Conservation (phyloP, 2,329 filamentous ascomycete species). For the Xylariaceae sp. region DNA sequence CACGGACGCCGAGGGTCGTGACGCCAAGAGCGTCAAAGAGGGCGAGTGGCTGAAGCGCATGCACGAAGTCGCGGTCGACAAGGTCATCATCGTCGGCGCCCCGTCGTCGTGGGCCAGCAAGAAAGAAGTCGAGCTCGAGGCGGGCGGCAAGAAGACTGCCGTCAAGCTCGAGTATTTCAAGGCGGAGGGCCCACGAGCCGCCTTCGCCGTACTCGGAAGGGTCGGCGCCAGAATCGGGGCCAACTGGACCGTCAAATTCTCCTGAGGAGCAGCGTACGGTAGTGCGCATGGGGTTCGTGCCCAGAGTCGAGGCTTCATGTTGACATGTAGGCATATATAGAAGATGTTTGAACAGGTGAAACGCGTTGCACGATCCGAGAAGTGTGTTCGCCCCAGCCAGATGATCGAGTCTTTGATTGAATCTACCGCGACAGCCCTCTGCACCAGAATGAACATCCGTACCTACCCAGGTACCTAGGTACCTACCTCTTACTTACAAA, state of each 20-base stretch:
- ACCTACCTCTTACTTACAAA: too few relatives aligned
- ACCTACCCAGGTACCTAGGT: too few relatives aligned
- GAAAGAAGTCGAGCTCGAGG: conserved; percentile 48
- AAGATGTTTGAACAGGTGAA: too few relatives aligned
- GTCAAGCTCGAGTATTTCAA: conserved; percentile 54
- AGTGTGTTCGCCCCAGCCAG: too few relatives aligned
- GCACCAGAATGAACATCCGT: too few relatives aligned
- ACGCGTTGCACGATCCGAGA: too few relatives aligned
- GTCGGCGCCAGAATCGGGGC: conserved; percentile 44
- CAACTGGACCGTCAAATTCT: conserved; percentile 42
- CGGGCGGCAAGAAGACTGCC: conserved; percentile 45
- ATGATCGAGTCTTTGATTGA: too few relatives aligned
- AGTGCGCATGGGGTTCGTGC: too few relatives aligned
- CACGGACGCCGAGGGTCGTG: conserved; percentile 53
- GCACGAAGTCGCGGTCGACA: conserved; percentile 71
- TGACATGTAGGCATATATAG: too few relatives aligned
- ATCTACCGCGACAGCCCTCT: too few relatives aligned
- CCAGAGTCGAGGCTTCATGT: too few relatives aligned
- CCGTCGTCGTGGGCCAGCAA: conserved; percentile 63
- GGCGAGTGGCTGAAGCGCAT: conserved; percentile 74
- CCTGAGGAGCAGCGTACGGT: too few relatives aligned
- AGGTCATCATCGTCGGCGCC: conserved; percentile 75
- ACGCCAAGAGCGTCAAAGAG: conserved; percentile 51
- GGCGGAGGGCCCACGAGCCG: conserved; percentile 37
- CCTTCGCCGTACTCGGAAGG: conserved; percentile 45